phyloP scores from a whole-genome alignment of 768 basidiomycete genomes.

The Roridomyces roridus region DNA sequence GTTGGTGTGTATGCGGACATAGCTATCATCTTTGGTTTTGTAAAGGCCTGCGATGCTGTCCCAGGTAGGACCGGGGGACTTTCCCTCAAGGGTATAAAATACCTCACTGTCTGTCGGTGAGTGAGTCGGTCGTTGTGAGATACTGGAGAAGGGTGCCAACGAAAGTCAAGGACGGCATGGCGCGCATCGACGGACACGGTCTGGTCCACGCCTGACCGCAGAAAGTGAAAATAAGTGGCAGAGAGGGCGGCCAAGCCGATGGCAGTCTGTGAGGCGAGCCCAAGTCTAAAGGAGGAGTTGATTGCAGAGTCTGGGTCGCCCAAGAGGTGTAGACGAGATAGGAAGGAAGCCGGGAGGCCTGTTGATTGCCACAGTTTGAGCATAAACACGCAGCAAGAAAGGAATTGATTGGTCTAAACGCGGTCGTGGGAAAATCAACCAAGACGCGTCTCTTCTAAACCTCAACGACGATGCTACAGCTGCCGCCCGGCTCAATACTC shows the following conservation, averaged over 20 bases:
- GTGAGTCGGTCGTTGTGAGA: background rate
- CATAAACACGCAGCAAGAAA: too few species aligned
- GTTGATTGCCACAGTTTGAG: constrained; percentile 43
- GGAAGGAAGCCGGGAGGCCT: constrained; percentile 43
- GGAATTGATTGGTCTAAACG: too few species aligned
- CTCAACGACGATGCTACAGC: too few species aligned
- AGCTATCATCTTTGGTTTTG: constrained; percentile 53
- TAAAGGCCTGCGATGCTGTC: constrained; percentile 61
- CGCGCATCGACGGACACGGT: constrained; percentile 58
- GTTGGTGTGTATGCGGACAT: constrained; percentile 66
- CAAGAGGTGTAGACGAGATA: constrained; percentile 43
- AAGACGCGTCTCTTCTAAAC: too few species aligned
- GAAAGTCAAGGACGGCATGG: constrained; percentile 62
- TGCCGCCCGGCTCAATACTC: too few species aligned
- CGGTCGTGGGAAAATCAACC: too few species aligned
- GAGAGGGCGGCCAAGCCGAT: constrained; percentile 60
- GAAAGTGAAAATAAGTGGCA: constrained; percentile 53
- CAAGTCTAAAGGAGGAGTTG: constrained; percentile 61
- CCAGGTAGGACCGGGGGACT: constrained; percentile 43
- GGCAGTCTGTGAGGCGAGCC: constrained; percentile 41
- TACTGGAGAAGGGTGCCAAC: constrained; percentile 30
- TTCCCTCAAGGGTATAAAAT: constrained; percentile 53
- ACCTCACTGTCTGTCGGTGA: constrained; percentile 50
- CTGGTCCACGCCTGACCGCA: constrained; percentile 53
- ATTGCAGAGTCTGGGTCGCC: constrained; percentile 49